A percentile compares a stretch with the other conserved stretches of the same genome.
These are phyloP conservation scores for Talaromyces atroroseus DNA, from an alignment of 2,329 filamentous ascomycete species.

Conservation along the genomic window DNA sequence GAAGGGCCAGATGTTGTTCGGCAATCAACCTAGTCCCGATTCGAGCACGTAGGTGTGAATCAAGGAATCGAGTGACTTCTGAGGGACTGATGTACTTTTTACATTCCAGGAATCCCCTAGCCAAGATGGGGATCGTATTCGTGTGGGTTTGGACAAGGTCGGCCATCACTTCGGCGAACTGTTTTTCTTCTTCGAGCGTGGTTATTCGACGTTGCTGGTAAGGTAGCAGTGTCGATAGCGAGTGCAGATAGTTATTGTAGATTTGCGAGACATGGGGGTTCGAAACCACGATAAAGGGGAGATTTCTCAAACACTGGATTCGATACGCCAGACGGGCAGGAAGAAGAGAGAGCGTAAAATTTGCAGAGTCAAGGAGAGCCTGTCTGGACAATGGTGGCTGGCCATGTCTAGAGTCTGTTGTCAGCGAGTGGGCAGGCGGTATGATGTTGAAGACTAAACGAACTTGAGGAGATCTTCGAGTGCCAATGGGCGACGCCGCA, in stretches of 20 bases:
- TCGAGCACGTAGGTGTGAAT: constrained; percentile 85
- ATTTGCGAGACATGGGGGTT: constrained; percentile 93
- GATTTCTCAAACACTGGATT: constrained; percentile 84
- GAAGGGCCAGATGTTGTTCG: constrained; percentile 92
- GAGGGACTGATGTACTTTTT: constrained; percentile 76
- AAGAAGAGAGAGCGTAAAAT: constrained; percentile 89
- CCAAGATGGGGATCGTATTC: constrained; percentile 90
- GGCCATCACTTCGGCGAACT: constrained; percentile 86
- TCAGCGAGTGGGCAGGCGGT: constrained; percentile 4
- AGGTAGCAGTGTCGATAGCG: constrained; percentile 80
- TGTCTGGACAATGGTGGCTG: constrained; percentile 75
- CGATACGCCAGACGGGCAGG: constrained; percentile 89
- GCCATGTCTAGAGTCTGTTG: constrained; percentile 53
- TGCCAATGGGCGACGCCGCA: constrained; percentile 73
- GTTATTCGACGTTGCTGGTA: constrained; percentile 69
- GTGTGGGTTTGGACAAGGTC: constrained; percentile 93
- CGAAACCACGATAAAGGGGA: constrained; percentile 97
- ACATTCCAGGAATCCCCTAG: constrained; percentile 87
- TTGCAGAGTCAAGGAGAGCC: constrained; percentile 81
- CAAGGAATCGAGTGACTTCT: constrained; percentile 86
- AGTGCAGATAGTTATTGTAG: constrained; percentile 94
- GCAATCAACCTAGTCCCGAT: constrained; percentile 93
- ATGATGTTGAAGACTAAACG: constrained; percentile 17
- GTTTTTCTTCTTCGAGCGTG: constrained; percentile 77
- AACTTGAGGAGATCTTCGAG: constrained; percentile 86